These are phyloP conservation scores for Tricholoma matsutake DNA, from an alignment of 768 basidiomycete genomes.

Conservation along the genomic window DNA sequence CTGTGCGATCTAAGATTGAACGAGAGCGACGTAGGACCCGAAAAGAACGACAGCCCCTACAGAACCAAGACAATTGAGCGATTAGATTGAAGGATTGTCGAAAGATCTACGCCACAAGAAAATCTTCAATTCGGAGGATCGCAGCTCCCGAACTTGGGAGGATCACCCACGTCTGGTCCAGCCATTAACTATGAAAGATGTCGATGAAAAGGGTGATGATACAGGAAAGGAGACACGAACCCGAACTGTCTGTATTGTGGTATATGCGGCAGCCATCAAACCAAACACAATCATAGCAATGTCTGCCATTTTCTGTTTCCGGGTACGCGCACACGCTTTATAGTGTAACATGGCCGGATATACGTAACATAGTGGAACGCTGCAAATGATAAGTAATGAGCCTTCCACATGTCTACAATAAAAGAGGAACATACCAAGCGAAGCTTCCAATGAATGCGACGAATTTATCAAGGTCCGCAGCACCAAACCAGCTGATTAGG, in stretches of 20 bases:
- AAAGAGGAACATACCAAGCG: constrained; percentile 66
- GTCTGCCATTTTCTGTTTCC: constrained; percentile 62
- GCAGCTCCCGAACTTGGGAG: constrained; percentile 14
- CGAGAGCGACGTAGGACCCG: neutral
- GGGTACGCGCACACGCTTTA: constrained; percentile 76
- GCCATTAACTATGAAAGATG: constrained; percentile 11
- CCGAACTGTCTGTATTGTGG: constrained; percentile 73
- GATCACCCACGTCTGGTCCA: constrained; percentile 8
- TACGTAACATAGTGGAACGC: constrained; percentile 90
- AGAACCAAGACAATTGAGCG: neutral
- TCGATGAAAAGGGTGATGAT: neutral
- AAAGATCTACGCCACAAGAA: neutral
- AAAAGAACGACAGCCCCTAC: neutral
- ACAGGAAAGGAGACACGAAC: constrained; percentile 34
- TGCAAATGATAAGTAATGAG: constrained; percentile 26
- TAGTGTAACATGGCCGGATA: constrained; percentile 94
- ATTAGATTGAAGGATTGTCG: neutral
- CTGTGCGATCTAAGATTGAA: neutral
- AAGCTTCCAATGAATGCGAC: constrained; percentile 91
- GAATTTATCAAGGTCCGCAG: constrained; percentile 91
- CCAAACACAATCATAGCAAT: constrained; percentile 78
- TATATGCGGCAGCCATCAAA: constrained; percentile 66
- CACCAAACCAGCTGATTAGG: constrained; percentile 78
- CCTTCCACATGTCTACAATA: neutral
- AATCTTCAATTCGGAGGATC: constrained; percentile 9